A percentile compares a stretch with the other conserved stretches of the same genome.
Conservation (phyloP, 805 yeast genomes). For the Sugiyamaella qingdaonensis region DNA sequence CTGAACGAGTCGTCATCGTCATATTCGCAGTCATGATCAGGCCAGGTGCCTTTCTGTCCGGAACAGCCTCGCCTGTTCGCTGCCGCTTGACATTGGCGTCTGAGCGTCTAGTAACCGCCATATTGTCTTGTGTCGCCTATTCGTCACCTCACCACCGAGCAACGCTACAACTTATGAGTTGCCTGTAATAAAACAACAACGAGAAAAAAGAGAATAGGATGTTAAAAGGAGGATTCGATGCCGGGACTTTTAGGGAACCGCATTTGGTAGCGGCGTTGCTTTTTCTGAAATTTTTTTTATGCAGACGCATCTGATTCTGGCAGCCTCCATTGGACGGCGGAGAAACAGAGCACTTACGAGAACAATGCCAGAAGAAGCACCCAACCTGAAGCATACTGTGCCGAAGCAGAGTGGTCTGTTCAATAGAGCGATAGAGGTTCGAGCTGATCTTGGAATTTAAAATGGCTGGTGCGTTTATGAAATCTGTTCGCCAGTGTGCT, state of each 20-base stretch:
- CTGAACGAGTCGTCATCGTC: background rate
- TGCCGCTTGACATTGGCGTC: background rate
- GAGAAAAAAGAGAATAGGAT: constrained; percentile 1
- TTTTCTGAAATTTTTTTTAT: constrained; percentile 58
- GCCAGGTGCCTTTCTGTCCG: background rate
- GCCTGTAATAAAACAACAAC: background rate
- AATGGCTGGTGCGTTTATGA: too few relatives aligned
- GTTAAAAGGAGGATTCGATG: background rate
- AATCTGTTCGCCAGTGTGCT: too few relatives aligned
- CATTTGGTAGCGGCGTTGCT: constrained; percentile 61
- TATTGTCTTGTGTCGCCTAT: background rate
- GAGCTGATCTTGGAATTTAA: too few relatives aligned
- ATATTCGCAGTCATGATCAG: background rate
- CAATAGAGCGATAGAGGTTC: too few relatives aligned
- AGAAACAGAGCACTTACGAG: constrained; percentile 30
- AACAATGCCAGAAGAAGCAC: too few relatives aligned
- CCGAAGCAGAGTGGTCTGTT: too few relatives aligned
- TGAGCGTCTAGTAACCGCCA: background rate
- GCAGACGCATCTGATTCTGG: constrained; percentile 85
- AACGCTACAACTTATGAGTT: background rate
- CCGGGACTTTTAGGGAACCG: background rate
- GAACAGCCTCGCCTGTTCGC: background rate
- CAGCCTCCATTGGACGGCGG: constrained; percentile 96
- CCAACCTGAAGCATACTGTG: too few relatives aligned
- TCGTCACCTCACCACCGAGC: background rate